Evolutionary conservation across 148 eudicot genomes (phyloP), one percentile per base, ranked within the genome.

Genomic region (Fagopyrum tataricum): DNA sequence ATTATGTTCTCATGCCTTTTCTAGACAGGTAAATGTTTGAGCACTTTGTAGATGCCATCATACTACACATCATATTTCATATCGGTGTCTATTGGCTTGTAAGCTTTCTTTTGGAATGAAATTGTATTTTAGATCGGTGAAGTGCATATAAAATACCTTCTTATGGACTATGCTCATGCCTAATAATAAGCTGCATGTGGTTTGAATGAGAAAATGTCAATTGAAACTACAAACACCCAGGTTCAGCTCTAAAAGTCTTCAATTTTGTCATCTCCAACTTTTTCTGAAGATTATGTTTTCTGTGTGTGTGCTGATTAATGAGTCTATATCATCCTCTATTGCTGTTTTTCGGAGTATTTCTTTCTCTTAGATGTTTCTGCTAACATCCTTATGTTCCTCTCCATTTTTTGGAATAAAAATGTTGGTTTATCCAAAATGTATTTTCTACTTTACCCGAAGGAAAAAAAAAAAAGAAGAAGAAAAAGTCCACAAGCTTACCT

Each of bases 1-100:
- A 96, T 76, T 96, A 82, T 78, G 92, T 84, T 75, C 89, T 96
- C 76, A 81, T 96, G 99, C 99, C 99, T 75, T 96, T 96, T 71
- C 81, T 96, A 71, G 99, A 96, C 84, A 96, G 97, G 99, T 92
- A 86, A 81, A n/a, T 62, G 47, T 21, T 72, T 52, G 14, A 49
- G 37, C 9, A 64, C 21, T 1, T 39, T 56, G 40, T 59, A 14
- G n/a, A n/a, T 24, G 12, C 67, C 4, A 61, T 11, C 67, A 61
- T 24, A 7, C 61, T 9, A 61, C 67, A 59, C 20, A 23, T 13
- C 1, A 8, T 18, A 51, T 49, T 12, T 13, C 1, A 8, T 18
- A 51, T 49, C n/a, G 55, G 20, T 15, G 2, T 15, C 5, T 4
- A 11, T 46, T 46, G 49, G 49, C 18, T 4, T 55, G 21, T 55